These are phyloP conservation scores for Stephania cephalantha DNA, from an alignment of 164 flowering plant genomes.

Conservation along the genomic window DNA sequence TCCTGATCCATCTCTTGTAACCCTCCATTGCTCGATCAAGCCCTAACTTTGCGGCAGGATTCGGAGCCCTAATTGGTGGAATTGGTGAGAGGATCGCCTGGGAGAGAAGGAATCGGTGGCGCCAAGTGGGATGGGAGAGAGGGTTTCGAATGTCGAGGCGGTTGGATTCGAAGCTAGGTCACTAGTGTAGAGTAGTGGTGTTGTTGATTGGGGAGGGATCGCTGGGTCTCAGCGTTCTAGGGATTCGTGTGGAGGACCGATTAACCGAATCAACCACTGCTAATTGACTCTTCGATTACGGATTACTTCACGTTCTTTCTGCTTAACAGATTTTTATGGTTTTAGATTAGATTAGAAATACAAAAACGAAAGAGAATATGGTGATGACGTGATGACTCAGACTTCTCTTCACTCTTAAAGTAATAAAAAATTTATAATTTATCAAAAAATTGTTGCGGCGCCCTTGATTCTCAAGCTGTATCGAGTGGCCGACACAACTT, in stretches of 20 bases:
- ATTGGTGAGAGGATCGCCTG: not conserved
- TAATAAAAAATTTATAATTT: too few relatives aligned
- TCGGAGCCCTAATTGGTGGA: not conserved
- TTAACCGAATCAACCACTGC: not conserved
- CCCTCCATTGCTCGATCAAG: slow-evolving; percentile 59
- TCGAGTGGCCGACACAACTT: too few relatives aligned
- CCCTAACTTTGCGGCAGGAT: not conserved
- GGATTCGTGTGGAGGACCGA: not conserved
- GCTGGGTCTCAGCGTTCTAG: not conserved
- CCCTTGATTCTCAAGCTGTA: too few relatives aligned
- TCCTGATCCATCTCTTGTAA: slow-evolving; percentile 82
- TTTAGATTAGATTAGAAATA: too few relatives aligned
- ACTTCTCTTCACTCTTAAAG: too few relatives aligned
- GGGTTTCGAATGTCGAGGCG: not conserved
- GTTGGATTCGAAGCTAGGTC: not conserved
- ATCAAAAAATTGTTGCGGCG: too few relatives aligned
- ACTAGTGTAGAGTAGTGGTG: not conserved
- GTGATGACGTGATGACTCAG: too few relatives aligned
- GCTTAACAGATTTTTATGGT: too few relatives aligned
- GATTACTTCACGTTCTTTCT: too few relatives aligned
- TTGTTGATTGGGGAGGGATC: not conserved
- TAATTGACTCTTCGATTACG: too few relatives aligned
- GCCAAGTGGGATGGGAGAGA: not conserved
- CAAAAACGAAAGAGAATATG: too few relatives aligned
- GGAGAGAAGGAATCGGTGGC: not conserved